phyloP scores from a whole-genome alignment of 2,329 filamentous ascomycete genomes.

The Paecilomyces sp. region DNA sequence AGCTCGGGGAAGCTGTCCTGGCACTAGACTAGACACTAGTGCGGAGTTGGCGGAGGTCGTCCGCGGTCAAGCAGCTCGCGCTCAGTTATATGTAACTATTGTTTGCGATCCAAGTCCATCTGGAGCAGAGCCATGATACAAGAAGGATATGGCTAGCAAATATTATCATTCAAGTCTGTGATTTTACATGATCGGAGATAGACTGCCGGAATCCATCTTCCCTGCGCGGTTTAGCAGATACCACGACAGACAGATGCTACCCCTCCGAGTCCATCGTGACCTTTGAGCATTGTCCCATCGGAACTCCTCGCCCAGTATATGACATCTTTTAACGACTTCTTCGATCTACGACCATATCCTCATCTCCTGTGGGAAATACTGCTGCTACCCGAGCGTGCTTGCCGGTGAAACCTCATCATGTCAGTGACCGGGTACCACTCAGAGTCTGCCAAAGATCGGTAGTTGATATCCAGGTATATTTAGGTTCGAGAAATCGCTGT shows the following conservation, averaged over 20 bases:
- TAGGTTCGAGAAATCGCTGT: constrained; percentile 99
- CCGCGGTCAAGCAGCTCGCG: not conserved
- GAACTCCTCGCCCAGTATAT: not conserved
- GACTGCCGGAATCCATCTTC: not conserved
- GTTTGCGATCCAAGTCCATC: constrained; percentile 41
- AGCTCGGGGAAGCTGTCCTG: not conserved
- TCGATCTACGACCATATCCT: not conserved
- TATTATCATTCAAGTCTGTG: not conserved
- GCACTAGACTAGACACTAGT: not conserved
- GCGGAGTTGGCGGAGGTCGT: not conserved
- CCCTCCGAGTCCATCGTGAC: not conserved
- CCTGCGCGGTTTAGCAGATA: not conserved
- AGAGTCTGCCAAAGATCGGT: not conserved
- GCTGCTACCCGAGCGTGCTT: not conserved
- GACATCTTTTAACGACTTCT: not conserved
- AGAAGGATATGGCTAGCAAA: not conserved
- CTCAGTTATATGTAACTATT: not conserved
- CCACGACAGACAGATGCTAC: not conserved
- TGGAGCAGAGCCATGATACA: not conserved
- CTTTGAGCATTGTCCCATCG: not conserved
- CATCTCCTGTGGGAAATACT: not conserved
- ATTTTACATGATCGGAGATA: not conserved
- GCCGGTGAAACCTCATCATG: not conserved
- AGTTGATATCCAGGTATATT: not conserved
- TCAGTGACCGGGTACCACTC: not conserved